Percentiles rank a stretch among this genome's conserved stretches.
Conservation (phyloP, 805 yeast genomes). For the Diddensiella transvaalensis region DNA sequence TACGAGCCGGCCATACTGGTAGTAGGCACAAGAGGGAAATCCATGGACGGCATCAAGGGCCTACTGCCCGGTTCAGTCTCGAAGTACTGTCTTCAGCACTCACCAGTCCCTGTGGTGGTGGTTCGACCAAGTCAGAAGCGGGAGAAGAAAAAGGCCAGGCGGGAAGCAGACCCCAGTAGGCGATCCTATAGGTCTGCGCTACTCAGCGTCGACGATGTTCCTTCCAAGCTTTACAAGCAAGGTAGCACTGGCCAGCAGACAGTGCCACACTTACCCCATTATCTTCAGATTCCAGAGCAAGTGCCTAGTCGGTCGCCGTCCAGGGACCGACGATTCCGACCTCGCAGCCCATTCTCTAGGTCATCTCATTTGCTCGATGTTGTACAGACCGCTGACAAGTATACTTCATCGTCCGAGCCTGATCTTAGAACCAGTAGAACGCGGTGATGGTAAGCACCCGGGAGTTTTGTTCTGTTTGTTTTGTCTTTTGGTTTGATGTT, state of each 20-base stretch:
- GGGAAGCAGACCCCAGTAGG: slow-evolving; percentile 33
- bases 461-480: too few relatives aligned
- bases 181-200: slow-evolving; percentile 17
- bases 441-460: too few relatives aligned
- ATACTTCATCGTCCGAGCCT: not conserved
- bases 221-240: slow-evolving; percentile 9
- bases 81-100: slow-evolving; percentile 45
- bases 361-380: not conserved
- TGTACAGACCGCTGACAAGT: not conserved
- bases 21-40: slow-evolving; percentile 44
- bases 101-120: slow-evolving; percentile 45
- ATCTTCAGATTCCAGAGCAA: slow-evolving; percentile 2
- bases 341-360: not conserved
- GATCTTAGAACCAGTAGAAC: not conserved
- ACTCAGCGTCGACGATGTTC: not conserved
- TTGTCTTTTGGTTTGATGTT: too few relatives aligned
- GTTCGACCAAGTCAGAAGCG: slow-evolving; percentile 40
- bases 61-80: slow-evolving; percentile 45
- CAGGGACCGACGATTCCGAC: not conserved
- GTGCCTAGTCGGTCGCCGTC: not conserved
- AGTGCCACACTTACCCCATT: slow-evolving; percentile 16
- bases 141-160: slow-evolving; percentile 30
- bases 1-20: slow-evolving; percentile 45
- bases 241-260: slow-evolving; percentile 18
- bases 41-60: slow-evolving; percentile 40